phyloP scores from a whole-genome alignment of 768 basidiomycete genomes.

The Tricholoma hemisulphureum region DNA sequence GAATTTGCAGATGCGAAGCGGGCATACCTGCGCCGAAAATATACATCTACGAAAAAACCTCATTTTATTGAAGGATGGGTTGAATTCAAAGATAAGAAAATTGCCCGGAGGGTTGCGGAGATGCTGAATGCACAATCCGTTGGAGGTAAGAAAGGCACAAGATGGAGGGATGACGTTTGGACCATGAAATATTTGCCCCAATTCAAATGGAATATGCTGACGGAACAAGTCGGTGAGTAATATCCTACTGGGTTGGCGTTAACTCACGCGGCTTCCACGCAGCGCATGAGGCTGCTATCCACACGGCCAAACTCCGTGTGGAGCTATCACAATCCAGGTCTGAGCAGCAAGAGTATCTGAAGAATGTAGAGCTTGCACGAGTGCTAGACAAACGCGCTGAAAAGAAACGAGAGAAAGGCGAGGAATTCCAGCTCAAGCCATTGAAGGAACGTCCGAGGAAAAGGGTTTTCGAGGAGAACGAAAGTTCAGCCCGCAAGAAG shows the following conservation, averaged over 20 bases:
- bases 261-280: background rate
- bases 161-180: slow-evolving; percentile 98
- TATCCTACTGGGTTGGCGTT: background rate
- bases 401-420: slow-evolving; percentile 58
- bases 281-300: slow-evolving; percentile 94
- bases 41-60: slow-evolving; percentile 78
- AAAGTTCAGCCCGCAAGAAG: slow-evolving; percentile 25
- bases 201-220: slow-evolving; percentile 99
- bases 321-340: slow-evolving; percentile 84
- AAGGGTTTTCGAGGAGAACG: slow-evolving; percentile 22
- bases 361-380: slow-evolving; percentile 89
- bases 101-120: slow-evolving; percentile 86
- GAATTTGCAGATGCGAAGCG: slow-evolving; percentile 67
- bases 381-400: slow-evolving; percentile 80
- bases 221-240: slow-evolving; percentile 92
- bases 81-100: slow-evolving; percentile 91
- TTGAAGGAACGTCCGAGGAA: slow-evolving; percentile 34
- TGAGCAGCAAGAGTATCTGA: slow-evolving; percentile 91
- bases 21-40: slow-evolving; percentile 80
- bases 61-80: slow-evolving; percentile 98
- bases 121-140: slow-evolving; percentile 97
- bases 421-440: slow-evolving; percentile 44
- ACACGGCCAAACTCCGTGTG: slow-evolving; percentile 84
- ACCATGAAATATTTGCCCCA: slow-evolving; percentile 98
- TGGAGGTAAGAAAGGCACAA: slow-evolving; percentile 85